Conservation (phyloP, 176 grass and related monocot species). For the Melocanna baccifera region DNA sequence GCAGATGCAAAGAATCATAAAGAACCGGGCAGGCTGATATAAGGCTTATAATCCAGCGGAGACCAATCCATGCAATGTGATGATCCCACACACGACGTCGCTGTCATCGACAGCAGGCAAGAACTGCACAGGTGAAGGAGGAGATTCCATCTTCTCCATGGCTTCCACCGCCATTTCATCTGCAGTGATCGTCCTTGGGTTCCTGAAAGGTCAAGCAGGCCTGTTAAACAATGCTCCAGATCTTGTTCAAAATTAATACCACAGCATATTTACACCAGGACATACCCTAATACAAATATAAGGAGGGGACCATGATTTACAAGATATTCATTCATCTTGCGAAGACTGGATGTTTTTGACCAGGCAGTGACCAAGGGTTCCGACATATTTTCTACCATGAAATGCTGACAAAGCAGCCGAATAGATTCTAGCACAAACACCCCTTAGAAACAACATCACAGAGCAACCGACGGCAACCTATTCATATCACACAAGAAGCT, state of each 20-base stretch:
- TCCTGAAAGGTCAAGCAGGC: constrained; percentile 26
- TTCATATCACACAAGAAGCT: too few species aligned
- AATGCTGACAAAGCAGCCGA: too few species aligned
- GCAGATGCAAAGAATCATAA: not conserved
- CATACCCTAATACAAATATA: too few species aligned
- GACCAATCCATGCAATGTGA: constrained; percentile 89
- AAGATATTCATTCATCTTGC: too few species aligned
- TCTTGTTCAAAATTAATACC: not conserved
- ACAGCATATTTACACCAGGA: not conserved
- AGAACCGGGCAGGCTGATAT: not conserved
- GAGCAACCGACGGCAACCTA: too few species aligned
- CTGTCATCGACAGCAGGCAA: constrained; percentile 65
- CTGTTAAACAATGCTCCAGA: not conserved
- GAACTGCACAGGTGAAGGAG: constrained; percentile 86
- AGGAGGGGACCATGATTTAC: too few species aligned
- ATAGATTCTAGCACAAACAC: too few species aligned
- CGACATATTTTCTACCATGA: too few species aligned
- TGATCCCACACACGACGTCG: constrained; percentile 71
- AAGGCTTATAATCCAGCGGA: constrained; percentile 61
- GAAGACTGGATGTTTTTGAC: too few species aligned
- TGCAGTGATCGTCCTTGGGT: constrained; percentile 71
- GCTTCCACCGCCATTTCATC: constrained; percentile 83
- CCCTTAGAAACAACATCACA: too few species aligned
- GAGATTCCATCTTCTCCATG: constrained; percentile 87
- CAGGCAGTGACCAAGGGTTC: too few species aligned